Base-by-base conservation (phyloP, 768 basidiomycete genomes). In the Mycena alexandri region DNA sequence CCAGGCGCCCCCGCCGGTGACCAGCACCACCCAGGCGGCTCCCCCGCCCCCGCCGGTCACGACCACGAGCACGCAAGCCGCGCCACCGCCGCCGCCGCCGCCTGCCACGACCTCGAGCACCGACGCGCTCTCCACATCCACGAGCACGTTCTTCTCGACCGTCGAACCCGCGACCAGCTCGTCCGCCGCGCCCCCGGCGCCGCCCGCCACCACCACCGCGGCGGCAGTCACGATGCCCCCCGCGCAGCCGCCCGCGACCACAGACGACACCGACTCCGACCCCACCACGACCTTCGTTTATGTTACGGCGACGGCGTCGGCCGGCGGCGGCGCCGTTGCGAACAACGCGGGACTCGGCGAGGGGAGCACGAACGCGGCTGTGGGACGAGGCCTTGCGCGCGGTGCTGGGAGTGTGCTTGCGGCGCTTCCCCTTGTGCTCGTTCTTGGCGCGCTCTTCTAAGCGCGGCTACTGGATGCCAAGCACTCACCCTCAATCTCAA, bases 71-170 rank as follows among this genome's bases (percentile, higher is more conserved):
- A 60, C 58, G 21, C n/a, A n/a, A n/a, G n/a, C n/a, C n/a, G n/a
- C n/a, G n/a, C n/a, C n/a, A n/a, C n/a, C n/a, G n/a, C n/a, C n/a
- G n/a, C n/a, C n/a, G n/a, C n/a, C n/a, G n/a, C n/a, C n/a, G n/a
- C n/a, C n/a, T n/a, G n/a, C n/a, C n/a, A n/a, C n/a, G n/a, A n/a
- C n/a, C n/a, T n/a, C n/a, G n/a, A n/a, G n/a, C n/a, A n/a, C n/a
- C n/a, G n/a, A n/a, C n/a, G n/a, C n/a, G n/a, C n/a, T n/a, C n/a
- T n/a, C n/a, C n/a, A n/a, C n/a, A n/a, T n/a, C 58, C n/a, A 47
- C 58, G 33, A 60, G 58, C 58, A 60, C 58, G 21, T 19, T 50
- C 58, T 60, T 50, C 58, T 60, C 58, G 17, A 47, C 58, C 22
- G 33, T 60, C 36, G 0, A 10, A 7, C 59, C 60, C 13, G 16